Conservation (phyloP, 495 filamentous ascomycete genomes). For the Usnea hakonensis region DNA sequence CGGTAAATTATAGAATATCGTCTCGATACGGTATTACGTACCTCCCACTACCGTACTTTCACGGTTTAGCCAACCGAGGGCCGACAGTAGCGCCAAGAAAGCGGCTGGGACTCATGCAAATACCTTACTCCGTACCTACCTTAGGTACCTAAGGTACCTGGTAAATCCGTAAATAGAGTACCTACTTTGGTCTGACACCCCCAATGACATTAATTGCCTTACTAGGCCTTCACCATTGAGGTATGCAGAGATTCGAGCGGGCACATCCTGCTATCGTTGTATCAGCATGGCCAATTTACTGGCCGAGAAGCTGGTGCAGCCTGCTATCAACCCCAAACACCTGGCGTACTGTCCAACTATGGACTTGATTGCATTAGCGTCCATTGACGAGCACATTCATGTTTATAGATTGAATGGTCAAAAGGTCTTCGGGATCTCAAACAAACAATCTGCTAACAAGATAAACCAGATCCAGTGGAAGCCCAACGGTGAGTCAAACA, state of each 20-base stretch:
- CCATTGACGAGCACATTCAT: slow-evolving; percentile 51
- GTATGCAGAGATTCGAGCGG: not conserved
- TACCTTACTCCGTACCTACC: too few relatives aligned
- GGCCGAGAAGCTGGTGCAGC: slow-evolving; percentile 49
- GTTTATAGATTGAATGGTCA: slow-evolving; percentile 65
- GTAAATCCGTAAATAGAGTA: too few relatives aligned
- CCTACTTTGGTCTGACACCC: not conserved
- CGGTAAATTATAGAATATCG: too few relatives aligned
- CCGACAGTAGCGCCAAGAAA: too few relatives aligned
- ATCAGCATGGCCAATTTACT: slow-evolving; percentile 23
- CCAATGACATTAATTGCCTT: not conserved
- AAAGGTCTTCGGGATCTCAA: slow-evolving; percentile 54
- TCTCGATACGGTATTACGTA: too few relatives aligned
- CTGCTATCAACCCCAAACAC: slow-evolving; percentile 47
- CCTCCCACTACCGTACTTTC: too few relatives aligned
- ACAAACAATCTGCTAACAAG: slow-evolving; percentile 37
- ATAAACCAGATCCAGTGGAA: slow-evolving; percentile 65
- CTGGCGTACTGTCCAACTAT: slow-evolving; percentile 73
- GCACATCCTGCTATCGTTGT: not conserved
- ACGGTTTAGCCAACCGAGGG: too few relatives aligned
- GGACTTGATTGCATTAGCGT: slow-evolving; percentile 70
- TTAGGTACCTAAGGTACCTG: too few relatives aligned
- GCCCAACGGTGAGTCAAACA: slow-evolving; percentile 53
- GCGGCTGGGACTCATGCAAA: too few relatives aligned
- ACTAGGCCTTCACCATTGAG: not conserved